phyloP scores from a whole-genome alignment of 2,329 filamentous ascomycete species.

The Daldinia eschscholtzii region DNA sequence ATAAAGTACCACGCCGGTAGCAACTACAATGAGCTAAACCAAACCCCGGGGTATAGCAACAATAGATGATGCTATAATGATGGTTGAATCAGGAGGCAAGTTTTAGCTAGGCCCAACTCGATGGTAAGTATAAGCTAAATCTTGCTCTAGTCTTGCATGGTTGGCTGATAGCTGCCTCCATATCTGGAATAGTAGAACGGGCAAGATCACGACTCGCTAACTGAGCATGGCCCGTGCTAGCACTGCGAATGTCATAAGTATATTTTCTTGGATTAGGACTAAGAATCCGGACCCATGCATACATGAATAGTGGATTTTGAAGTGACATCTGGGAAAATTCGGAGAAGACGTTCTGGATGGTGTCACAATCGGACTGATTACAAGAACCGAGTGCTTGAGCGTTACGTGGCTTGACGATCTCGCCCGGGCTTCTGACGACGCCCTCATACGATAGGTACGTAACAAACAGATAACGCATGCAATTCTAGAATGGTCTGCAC shows the following conservation, averaged over 20 bases:
- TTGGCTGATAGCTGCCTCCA: neutral
- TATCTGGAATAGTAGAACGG: neutral
- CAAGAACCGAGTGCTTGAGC: neutral
- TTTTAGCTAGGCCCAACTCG: neutral
- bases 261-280: neutral
- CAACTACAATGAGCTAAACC: neutral
- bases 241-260: neutral
- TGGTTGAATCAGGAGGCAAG: neutral
- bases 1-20: neutral
- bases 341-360: neutral
- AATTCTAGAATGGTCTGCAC: neutral
- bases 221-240: neutral
- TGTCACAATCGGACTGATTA: slow-evolving; percentile 3
- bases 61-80: neutral
- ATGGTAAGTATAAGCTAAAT: neutral
- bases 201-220: neutral
- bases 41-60: neutral
- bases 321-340: neutral
- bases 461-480: neutral
- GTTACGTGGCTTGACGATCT: slow-evolving; percentile 2
- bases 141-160: neutral
- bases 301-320: neutral
- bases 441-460: slow-evolving; percentile 4
- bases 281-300: neutral
- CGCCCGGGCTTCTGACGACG: neutral